Conservation (phyloP, 2,329 filamentous ascomycete species). For the Cladosporium austrohemisphaericum region DNA sequence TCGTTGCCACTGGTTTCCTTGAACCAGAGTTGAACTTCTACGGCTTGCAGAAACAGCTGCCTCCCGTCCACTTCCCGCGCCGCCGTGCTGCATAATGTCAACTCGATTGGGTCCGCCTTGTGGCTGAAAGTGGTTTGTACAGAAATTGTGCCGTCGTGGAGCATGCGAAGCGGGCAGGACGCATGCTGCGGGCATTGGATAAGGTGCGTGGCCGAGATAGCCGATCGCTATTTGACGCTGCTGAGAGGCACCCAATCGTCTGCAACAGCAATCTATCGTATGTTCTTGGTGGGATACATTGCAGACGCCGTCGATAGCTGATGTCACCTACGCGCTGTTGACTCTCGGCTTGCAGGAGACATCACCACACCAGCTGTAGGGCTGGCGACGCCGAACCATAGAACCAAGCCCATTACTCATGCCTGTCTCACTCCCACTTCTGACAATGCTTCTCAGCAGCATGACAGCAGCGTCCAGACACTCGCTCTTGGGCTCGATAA, state of each 20-base stretch:
- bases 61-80: neutral
- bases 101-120: neutral
- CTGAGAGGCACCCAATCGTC: constrained; percentile 2
- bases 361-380: neutral
- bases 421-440: constrained; percentile 10
- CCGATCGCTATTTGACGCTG: neutral
- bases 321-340: neutral
- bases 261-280: no score
- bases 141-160: neutral
- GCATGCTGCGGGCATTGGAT: neutral
- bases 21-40: neutral
- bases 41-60: neutral
- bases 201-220: neutral
- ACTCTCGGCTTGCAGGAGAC: constrained; percentile 1
- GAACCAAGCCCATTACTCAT: neutral
- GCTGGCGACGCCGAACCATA: constrained; percentile 14
- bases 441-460: constrained; percentile 12
- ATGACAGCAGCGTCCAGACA: neutral
- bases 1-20: no score
- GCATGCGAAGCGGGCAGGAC: neutral
- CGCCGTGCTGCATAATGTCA: neutral
- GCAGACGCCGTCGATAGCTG: neutral
- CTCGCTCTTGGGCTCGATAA: neutral
- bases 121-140: constrained; percentile 6
- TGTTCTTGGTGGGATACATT: no score